These are phyloP conservation scores for Ottelia alismoides DNA, from an alignment of 106 monocot genomes.

Conservation along the genomic window DNA sequence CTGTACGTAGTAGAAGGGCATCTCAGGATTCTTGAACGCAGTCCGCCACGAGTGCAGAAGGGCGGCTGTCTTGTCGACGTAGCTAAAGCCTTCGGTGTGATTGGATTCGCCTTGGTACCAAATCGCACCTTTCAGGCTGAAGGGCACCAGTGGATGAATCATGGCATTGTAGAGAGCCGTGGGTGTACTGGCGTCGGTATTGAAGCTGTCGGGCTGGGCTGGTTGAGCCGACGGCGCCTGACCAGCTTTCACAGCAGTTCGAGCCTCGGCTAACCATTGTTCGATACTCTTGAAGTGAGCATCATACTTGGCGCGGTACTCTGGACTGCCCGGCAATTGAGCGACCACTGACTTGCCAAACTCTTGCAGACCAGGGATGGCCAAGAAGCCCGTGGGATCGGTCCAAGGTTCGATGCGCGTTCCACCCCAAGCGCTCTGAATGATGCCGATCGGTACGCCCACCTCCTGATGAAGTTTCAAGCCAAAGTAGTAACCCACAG, in stretches of 20 bases:
- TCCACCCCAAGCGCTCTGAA: not conserved
- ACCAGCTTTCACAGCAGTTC: not conserved
- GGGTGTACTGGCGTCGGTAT: not conserved
- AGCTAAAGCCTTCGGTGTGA: not conserved
- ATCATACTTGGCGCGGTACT: not conserved
- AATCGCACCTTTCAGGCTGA: not conserved
- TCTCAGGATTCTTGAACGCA: not conserved
- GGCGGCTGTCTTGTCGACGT: not conserved
- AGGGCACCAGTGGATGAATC: not conserved
- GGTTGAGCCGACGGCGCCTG: not conserved
- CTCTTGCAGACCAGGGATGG: not conserved
- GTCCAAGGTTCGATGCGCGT: not conserved
- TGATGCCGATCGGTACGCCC: not conserved
- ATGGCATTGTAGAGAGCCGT: not conserved
- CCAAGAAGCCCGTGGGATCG: no score
- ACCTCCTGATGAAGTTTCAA: not conserved
- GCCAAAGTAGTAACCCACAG: not conserved
- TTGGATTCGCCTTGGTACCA: not conserved
- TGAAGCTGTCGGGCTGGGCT: not conserved
- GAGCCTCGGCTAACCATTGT: not conserved
- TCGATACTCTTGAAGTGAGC: not conserved
- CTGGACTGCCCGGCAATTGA: not conserved
- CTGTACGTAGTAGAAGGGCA: not conserved
- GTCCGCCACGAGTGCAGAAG: not conserved
- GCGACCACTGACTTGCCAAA: not conserved